phyloP scores from a whole-genome alignment of 805 yeast species.

The Trichomonascus vanleenenianus region DNA sequence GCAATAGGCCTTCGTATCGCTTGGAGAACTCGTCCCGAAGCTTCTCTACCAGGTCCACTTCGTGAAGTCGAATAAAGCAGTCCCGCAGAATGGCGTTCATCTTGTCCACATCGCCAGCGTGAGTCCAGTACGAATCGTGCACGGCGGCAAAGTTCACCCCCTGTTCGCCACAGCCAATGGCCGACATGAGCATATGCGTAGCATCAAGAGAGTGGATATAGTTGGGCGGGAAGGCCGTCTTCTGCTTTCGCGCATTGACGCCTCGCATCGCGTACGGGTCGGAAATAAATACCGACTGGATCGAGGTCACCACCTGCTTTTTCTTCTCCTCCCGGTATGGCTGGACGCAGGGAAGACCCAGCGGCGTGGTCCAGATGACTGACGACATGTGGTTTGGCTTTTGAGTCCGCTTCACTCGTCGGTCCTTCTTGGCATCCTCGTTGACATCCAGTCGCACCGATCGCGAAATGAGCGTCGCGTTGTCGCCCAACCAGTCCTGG shows the following conservation, averaged over 20 bases:
- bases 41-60: constrained; percentile 59
- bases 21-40: constrained; percentile 72
- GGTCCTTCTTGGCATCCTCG: constrained; percentile 13
- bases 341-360: constrained; percentile 93
- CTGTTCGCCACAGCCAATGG: constrained; percentile 59
- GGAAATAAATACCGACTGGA: constrained; percentile 78
- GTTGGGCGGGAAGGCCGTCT: constrained; percentile 92
- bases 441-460: constrained; percentile 64
- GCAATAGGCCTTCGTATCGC: constrained; percentile 67
- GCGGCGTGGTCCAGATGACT: constrained; percentile 96
- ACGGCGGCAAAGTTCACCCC: constrained; percentile 83
- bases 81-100: constrained; percentile 70
- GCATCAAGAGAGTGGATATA: constrained; percentile 94
- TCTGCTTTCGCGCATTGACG: constrained; percentile 84
- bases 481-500: constrained; percentile 92
- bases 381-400: constrained; percentile 67
- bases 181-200: constrained; percentile 90
- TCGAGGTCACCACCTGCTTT: constrained; percentile 64
- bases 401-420: constrained; percentile 31
- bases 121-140: constrained; percentile 98
- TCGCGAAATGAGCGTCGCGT: constrained; percentile 73
- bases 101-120: constrained; percentile 69
- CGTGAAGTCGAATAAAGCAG: constrained; percentile 72
- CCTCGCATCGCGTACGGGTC: constrained; percentile 83
- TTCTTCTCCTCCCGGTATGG: constrained; percentile 74